These are phyloP conservation scores for Tulasnella sp. DNA, from an alignment of 768 basidiomycete genomes.

Conservation along the genomic window DNA sequence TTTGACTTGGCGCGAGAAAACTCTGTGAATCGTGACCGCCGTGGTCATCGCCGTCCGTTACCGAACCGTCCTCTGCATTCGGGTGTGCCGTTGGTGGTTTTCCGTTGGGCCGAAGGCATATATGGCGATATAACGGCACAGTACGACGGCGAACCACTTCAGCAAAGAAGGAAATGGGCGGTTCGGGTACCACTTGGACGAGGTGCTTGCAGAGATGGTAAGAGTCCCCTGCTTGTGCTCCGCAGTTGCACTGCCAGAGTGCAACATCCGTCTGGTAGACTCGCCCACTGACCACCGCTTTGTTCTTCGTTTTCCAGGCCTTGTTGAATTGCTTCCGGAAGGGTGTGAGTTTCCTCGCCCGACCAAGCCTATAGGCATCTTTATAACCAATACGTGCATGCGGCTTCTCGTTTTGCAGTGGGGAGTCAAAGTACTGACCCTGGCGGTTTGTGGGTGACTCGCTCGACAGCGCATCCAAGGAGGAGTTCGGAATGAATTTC, in stretches of 20 bases:
- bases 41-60: background rate
- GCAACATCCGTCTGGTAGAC: background rate
- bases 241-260: conserved; percentile 14
- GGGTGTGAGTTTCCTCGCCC: background rate
- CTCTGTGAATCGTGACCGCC: background rate
- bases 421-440: background rate
- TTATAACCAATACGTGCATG: conserved; percentile 82
- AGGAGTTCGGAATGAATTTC: conserved; percentile 93
- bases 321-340: background rate
- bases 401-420: background rate
- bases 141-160: background rate
- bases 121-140: background rate
- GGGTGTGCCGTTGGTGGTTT: background rate
- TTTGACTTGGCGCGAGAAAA: no score
- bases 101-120: background rate
- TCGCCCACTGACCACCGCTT: background rate
- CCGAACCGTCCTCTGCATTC: background rate
- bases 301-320: background rate
- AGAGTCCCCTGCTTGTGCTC: conserved; percentile 8
- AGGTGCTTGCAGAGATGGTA: conserved; percentile 21
- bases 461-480: conserved; percentile 77
- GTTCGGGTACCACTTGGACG: background rate
- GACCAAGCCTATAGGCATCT: background rate
- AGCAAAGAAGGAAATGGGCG: background rate
- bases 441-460: background rate